Conservation (phyloP, 2,329 filamentous ascomycete species). For the Stagonosporopsis tanaceti region DNA sequence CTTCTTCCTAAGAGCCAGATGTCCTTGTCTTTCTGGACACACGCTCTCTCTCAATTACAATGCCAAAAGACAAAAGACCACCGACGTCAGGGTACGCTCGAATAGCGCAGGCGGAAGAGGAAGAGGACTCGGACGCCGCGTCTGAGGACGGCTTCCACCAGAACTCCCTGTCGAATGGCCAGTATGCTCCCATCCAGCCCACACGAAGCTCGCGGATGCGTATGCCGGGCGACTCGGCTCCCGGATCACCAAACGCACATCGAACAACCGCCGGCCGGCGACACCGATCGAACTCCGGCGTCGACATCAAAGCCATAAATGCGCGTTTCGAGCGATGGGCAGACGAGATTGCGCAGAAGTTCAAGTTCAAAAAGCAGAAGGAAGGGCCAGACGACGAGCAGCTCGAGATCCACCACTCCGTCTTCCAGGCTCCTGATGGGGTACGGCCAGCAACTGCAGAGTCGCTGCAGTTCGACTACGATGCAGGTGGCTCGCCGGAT, state of each 20-base stretch:
- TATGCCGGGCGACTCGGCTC: slow-evolving; percentile 43
- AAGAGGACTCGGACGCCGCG: slow-evolving; percentile 53
- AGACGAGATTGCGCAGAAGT: slow-evolving; percentile 95
- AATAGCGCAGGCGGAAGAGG: slow-evolving; percentile 62
- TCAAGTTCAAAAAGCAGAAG: slow-evolving; percentile 84
- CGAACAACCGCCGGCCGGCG: slow-evolving; percentile 51
- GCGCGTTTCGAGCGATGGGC: slow-evolving; percentile 94
- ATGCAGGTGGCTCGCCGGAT: slow-evolving; percentile 61
- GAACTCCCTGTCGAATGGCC: slow-evolving; percentile 46
- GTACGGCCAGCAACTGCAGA: slow-evolving; percentile 81
- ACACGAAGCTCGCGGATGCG: slow-evolving; percentile 55
- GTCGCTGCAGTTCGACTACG: slow-evolving; percentile 67
- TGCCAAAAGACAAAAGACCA: slow-evolving; percentile 49
- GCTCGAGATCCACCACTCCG: slow-evolving; percentile 95
- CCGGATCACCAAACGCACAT: slow-evolving; percentile 43
- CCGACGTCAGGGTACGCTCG: slow-evolving; percentile 60
- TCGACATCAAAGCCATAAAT: slow-evolving; percentile 98
- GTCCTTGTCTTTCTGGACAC: slow-evolving; percentile 3
- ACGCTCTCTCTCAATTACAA: slow-evolving; percentile 18
- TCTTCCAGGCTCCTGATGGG: slow-evolving; percentile 92
- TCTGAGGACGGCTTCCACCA: slow-evolving; percentile 52
- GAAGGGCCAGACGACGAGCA: slow-evolving; percentile 79
- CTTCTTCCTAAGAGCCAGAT: slow-evolving; percentile 16
- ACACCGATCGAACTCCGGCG: slow-evolving; percentile 80
- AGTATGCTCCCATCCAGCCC: slow-evolving; percentile 59